Percentiles rank a stretch among this genome's conserved stretches.
Evolutionary conservation across 148 eudicot genomes (phyloP).

Genomic region (Spergularia bocconei): DNA sequence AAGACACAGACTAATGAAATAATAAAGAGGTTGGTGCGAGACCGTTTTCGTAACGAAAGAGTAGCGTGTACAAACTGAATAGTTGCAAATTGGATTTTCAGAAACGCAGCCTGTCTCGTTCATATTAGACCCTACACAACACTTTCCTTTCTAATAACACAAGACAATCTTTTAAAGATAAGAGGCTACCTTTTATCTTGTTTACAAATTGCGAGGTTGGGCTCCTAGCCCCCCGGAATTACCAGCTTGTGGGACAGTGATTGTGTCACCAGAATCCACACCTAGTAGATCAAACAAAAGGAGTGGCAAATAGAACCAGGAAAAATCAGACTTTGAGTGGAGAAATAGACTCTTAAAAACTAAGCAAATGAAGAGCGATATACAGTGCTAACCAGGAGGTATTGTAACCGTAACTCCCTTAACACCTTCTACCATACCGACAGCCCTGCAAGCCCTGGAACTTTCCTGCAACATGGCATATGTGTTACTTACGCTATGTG

Average conservation of each 20-base stretch:
- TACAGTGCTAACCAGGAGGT: constrained; percentile 67
- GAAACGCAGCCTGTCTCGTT: no score
- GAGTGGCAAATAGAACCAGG: background rate
- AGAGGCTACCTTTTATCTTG: constrained; percentile 60
- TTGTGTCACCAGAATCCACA: constrained; percentile 82
- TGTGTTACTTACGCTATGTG: constrained; percentile 3
- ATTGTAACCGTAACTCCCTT: constrained; percentile 65
- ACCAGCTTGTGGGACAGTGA: constrained; percentile 84
- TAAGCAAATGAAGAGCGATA: constrained; percentile 14
- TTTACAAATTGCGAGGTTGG: constrained; percentile 65
- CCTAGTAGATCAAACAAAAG: constrained; percentile 41
- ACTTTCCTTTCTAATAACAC: background rate
- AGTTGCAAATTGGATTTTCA: no score
- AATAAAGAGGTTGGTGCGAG: no score
- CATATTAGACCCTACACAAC: background rate
- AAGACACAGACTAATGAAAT: no score
- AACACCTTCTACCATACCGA: constrained; percentile 68
- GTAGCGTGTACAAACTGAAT: no score
- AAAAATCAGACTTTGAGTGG: constrained; percentile 3
- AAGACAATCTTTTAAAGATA: background rate
- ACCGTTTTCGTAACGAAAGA: no score
- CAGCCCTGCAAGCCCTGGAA: constrained; percentile 67
- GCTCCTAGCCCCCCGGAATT: constrained; percentile 70
- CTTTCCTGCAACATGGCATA: constrained; percentile 42
- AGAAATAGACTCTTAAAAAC: background rate